Percentiles rank a stretch among this genome's conserved stretches.
phyloP scores from a whole-genome alignment of 805 yeast genomes.

The Suhomyces sp. region DNA sequence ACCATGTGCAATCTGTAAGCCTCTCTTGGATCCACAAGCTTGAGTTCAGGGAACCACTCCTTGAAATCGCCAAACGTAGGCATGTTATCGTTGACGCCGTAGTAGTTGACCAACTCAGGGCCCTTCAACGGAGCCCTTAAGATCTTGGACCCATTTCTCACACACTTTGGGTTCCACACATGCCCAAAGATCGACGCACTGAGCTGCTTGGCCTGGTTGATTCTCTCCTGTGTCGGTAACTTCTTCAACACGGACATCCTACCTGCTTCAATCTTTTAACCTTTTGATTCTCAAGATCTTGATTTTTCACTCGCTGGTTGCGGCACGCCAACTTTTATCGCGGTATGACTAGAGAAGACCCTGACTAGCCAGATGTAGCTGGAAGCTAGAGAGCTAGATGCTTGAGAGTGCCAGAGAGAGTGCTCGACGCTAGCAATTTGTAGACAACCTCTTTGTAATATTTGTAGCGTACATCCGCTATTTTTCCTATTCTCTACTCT shows the following conservation, averaged over 20 bases:
- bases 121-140: conserved; percentile 69
- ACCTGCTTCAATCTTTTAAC: background rate
- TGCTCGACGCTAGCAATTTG: too few species aligned
- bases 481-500: too few species aligned
- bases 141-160: conserved; percentile 71
- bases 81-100: conserved; percentile 65
- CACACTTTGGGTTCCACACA: conserved; percentile 61
- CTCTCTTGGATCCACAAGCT: conserved; percentile 65
- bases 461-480: too few species aligned
- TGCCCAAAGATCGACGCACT: conserved; percentile 68
- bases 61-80: conserved; percentile 62
- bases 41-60: conserved; percentile 47
- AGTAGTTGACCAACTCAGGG: conserved; percentile 64
- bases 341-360: too few species aligned
- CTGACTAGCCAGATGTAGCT: too few species aligned
- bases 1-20: conserved; percentile 65
- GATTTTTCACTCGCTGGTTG: background rate
- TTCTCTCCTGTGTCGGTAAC: conserved; percentile 44
- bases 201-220: conserved; percentile 54
- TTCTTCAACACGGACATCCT: conserved; percentile 28
- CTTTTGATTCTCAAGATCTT: background rate
- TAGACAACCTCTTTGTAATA: too few species aligned
- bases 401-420: too few species aligned
- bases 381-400: too few species aligned
- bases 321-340: background rate